These are phyloP conservation scores for Yamadazyma dushanensis DNA, from an alignment of 1,139 yeast species.

Conservation along the genomic window DNA sequence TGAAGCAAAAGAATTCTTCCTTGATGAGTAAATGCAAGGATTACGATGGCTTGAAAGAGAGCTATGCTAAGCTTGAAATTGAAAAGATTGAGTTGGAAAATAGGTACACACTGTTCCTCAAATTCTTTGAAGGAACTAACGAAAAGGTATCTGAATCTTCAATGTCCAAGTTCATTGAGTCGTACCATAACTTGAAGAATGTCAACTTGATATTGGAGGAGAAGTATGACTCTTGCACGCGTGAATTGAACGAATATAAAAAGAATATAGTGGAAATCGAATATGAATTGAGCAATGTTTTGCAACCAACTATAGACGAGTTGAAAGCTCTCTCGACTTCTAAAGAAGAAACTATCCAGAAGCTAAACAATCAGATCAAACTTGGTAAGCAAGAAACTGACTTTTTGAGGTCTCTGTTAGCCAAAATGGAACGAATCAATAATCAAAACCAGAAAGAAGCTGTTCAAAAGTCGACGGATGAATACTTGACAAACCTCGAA, in stretches of 20 bases:
- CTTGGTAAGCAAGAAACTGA: conserved; percentile 63
- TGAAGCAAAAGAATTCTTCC: conserved; percentile 39
- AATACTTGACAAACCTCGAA: conserved; percentile 47
- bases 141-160: conserved; percentile 24
- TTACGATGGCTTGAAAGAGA: conserved; percentile 46
- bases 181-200: conserved; percentile 37
- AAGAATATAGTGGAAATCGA: conserved; percentile 17
- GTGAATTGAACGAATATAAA: conserved; percentile 17
- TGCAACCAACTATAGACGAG: conserved; percentile 20
- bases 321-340: conserved; percentile 20
- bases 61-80: conserved; percentile 51
- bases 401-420: conserved; percentile 50
- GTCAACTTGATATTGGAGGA: conserved; percentile 40
- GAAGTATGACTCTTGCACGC: conserved; percentile 31
- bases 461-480: conserved; percentile 28
- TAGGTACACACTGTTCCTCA: conserved; percentile 36
- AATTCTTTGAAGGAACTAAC: conserved; percentile 22
- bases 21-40: conserved; percentile 36
- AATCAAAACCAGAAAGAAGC: conserved; percentile 21
- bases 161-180: conserved; percentile 27
- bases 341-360: conserved; percentile 32
- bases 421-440: conserved; percentile 30
- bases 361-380: conserved; percentile 54
- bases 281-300: conserved; percentile 13
- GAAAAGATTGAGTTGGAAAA: conserved; percentile 50